phyloP scores from a whole-genome alignment of 2,329 filamentous ascomycete genomes.

The Xylariaceae sp. region DNA sequence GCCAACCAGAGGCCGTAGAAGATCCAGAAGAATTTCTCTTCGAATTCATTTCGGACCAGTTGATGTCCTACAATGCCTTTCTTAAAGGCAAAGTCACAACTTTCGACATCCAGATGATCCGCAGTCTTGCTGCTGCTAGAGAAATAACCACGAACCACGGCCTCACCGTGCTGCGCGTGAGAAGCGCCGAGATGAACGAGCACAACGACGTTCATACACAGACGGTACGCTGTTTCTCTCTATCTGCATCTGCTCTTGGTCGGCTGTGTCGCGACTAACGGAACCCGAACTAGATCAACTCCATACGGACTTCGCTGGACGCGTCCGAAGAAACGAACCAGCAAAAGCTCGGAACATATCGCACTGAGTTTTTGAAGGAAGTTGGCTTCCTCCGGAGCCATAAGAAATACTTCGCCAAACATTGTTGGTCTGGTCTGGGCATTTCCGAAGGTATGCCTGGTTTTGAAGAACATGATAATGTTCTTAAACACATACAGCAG shows the following conservation, averaged over 20 bases:
- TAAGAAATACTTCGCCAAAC: neutral
- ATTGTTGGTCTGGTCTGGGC: neutral
- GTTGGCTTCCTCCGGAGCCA: conserved; percentile 4
- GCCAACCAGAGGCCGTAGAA: too few species aligned
- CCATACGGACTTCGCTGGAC: conserved; percentile 1
- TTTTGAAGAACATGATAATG: conserved; percentile 15
- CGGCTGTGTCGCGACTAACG: neutral
- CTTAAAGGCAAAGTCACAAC: conserved; percentile 16
- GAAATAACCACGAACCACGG: neutral
- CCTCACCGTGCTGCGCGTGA: neutral
- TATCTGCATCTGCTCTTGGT: too few species aligned
- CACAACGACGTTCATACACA: conserved; percentile 2
- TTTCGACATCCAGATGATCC: conserved; percentile 10
- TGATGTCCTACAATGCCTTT: conserved; percentile 16
- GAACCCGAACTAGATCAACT: conserved; percentile 6
- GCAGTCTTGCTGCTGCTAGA: conserved; percentile 10
- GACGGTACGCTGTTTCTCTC: too few species aligned
- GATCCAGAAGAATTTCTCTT: neutral
- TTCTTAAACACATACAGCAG: conserved; percentile 11
- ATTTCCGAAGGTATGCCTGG: neutral
- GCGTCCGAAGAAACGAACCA: neutral
- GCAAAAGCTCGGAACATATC: conserved; percentile 1
- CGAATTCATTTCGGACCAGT: conserved; percentile 1
- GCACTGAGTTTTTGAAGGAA: conserved; percentile 1
- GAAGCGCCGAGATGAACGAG: neutral